Evolutionary conservation across 257 asterid genomes (phyloP), one percentile per base, ranked within the genome.

Genomic region (Nicotiana paniculata): DNA sequence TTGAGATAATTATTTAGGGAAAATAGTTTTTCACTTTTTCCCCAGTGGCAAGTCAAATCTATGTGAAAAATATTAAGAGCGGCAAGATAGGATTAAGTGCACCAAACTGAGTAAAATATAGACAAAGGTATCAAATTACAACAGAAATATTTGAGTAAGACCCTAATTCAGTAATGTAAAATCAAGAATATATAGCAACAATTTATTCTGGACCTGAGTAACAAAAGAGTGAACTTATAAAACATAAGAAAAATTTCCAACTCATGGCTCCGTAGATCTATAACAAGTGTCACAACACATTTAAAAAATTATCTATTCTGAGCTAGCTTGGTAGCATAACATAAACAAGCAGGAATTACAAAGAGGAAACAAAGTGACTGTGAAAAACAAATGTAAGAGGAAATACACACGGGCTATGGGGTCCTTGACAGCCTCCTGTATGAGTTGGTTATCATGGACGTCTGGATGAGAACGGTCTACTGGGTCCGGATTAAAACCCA

Each of bases 391-490:
- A 85, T 86, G 78, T 39, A 77, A 65, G 61, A 66, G 78, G 79
- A 68, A 77, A 12, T 77, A 87, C 91, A 64, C 88, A 96, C 99
- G 87, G 81, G 84, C n/a, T 78, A 86, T 69, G 26, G 95, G 89
- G 67, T 88, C 91, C 82, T 58, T 28, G 77, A 87, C 86, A 62
- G 97, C 91, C 77, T 94, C 98, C 85, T 93, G 92, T 51, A 89
- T 72, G 77, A 96, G 89, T 77, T 89, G 87, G 32, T 91, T 93
- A 83, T 96, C 99, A 81, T 91, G 89, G 84, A 96, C 98, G 91
- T 96, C 96, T 35, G 99, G 97, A 85, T 96, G 98, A 80, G 97
- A 90, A 64, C 97, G 96, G 79, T 96, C 98, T 81, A 89, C 98
- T 6, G 96, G 96, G 81, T 93, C 98, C 32, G 91, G 89, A 69